These are phyloP conservation scores for Elsinoe ampelina DNA, from an alignment of 2,329 filamentous ascomycete species.

Conservation along the genomic window DNA sequence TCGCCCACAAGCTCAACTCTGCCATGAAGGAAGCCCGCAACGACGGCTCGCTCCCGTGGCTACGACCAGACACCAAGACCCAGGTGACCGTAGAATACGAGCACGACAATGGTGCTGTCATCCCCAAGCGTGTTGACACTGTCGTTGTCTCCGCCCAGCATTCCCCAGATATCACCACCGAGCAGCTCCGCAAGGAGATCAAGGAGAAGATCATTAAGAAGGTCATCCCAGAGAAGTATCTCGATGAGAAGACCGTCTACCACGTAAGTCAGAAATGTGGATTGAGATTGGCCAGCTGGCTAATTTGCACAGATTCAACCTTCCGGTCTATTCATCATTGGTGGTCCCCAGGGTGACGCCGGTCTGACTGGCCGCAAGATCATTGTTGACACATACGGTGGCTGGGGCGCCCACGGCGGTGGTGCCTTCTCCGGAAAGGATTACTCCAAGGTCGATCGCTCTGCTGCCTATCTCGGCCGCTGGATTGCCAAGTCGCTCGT, in stretches of 20 bases:
- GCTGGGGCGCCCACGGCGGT: conserved; percentile 98
- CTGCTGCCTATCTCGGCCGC: conserved; percentile 90
- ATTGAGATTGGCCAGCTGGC: neutral
- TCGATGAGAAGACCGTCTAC: conserved; percentile 90
- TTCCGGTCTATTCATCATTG: conserved; percentile 97
- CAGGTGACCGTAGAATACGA: conserved; percentile 99
- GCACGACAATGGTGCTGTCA: conserved; percentile 87
- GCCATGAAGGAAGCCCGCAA: conserved; percentile 86
- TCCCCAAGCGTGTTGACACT: conserved; percentile 88
- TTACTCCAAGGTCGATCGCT: conserved; percentile 99
- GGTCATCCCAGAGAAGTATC: conserved; percentile 84
- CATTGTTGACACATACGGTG: conserved; percentile 98
- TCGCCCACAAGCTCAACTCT: conserved; percentile 94
- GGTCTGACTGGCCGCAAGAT: conserved; percentile 99
- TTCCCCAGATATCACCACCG: conserved; percentile 76
- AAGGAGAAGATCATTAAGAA: conserved; percentile 95
- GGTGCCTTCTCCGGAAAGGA: conserved; percentile 99
- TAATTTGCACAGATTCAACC: conserved; percentile 63
- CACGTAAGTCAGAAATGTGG: conserved; percentile 53
- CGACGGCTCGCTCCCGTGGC: conserved; percentile 81
- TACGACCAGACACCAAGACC: conserved; percentile 98
- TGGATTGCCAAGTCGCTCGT: conserved; percentile 99
- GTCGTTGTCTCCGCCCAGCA: conserved; percentile 96
- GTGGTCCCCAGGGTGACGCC: conserved; percentile 96
- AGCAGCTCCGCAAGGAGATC: conserved; percentile 88